Percentiles rank a stretch among this genome's conserved stretches.
Conservation (phyloP, 805 yeast genomes). For the Saccharomycopsis sp. region DNA sequence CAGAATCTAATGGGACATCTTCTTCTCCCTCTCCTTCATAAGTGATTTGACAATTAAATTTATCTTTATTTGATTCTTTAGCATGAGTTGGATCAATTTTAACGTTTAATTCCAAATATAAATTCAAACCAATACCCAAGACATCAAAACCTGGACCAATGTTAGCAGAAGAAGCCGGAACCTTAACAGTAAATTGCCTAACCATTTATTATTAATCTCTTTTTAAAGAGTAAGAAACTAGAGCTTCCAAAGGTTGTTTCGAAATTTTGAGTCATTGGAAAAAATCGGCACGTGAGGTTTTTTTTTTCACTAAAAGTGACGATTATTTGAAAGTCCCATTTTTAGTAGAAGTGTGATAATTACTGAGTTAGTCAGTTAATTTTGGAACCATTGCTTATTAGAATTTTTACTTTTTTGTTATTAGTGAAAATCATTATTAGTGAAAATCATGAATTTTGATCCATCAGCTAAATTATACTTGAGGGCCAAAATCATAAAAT, state of each 20-base stretch:
- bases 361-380: no score
- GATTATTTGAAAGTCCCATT: no score
- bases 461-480: no score
- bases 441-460: no score
- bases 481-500: no score
- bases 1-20: slow-evolving; percentile 68
- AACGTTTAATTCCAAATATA: slow-evolving; percentile 64
- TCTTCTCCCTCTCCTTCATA: slow-evolving; percentile 79
- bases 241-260: neutral
- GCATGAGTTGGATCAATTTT: slow-evolving; percentile 42
- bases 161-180: slow-evolving; percentile 96
- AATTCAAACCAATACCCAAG: slow-evolving; percentile 77
- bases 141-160: slow-evolving; percentile 99
- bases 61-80: slow-evolving; percentile 32
- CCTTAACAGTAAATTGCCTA: slow-evolving; percentile 44
- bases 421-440: no score
- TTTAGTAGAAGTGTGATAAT: no score
- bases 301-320: neutral
- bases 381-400: no score
- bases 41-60: slow-evolving; percentile 56
- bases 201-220: slow-evolving; percentile 23
- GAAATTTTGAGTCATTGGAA: neutral
- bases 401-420: no score
- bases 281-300: neutral
- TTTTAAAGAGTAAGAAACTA: neutral